phyloP scores from a whole-genome alignment of 352 stramenopile species.

The Phytophthora colocasiae region DNA sequence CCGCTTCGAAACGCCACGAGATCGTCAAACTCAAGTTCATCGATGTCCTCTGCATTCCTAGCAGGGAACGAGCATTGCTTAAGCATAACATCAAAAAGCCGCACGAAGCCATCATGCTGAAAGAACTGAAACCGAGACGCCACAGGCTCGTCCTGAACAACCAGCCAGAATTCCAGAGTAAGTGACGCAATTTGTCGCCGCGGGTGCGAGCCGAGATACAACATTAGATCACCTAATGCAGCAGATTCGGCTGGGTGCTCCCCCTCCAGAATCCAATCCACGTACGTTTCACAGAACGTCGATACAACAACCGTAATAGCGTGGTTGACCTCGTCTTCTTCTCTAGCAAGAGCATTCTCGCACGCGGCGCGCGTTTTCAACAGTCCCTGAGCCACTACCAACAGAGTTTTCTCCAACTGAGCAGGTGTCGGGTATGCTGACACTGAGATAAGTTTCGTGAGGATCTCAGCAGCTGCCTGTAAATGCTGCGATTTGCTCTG shows the following conservation, averaged over 20 bases:
- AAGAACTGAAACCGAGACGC: constrained; percentile 59
- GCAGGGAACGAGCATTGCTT: constrained; percentile 61
- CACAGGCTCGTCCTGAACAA: constrained; percentile 77
- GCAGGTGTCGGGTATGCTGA: constrained; percentile 60
- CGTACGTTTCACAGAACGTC: constrained; percentile 76
- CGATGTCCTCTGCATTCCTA: constrained; percentile 47
- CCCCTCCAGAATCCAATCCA: constrained; percentile 71
- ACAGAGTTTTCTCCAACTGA: constrained; percentile 52
- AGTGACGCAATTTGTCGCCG: constrained; percentile 78
- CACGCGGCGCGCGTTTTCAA: constrained; percentile 55
- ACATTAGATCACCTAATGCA: constrained; percentile 62
- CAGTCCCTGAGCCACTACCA: constrained; percentile 50
- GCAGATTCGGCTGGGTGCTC: constrained; percentile 47
- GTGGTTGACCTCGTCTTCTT: constrained; percentile 69
- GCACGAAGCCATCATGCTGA: constrained; percentile 60
- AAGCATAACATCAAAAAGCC: constrained; percentile 66
- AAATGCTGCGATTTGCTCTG: constrained; percentile 60
- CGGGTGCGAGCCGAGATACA: constrained; percentile 60
- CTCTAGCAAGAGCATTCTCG: constrained; percentile 52
- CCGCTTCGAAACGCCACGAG: constrained; percentile 62
- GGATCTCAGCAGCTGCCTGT: constrained; percentile 54
- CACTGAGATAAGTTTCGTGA: constrained; percentile 65
- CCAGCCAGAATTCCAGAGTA: constrained; percentile 78
- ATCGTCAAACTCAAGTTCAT: constrained; percentile 74
- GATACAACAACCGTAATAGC: constrained; percentile 67